Evolutionary conservation across 257 asterid species (phyloP).

Genomic region (Lithospermum erythrorhizon): DNA sequence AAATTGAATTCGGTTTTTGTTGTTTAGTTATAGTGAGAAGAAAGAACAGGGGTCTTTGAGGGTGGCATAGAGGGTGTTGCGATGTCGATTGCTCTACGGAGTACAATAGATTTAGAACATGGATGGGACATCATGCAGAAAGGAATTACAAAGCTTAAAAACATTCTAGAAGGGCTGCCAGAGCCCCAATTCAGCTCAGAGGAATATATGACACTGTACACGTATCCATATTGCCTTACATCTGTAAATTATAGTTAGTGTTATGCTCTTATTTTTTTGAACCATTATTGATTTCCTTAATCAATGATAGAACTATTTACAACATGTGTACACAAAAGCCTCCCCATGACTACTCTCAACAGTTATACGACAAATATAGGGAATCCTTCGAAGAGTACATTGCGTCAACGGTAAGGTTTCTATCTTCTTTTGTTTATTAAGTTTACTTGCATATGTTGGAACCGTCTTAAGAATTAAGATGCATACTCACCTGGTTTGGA

Average conservation of each 20-base stretch:
- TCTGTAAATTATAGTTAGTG: background rate
- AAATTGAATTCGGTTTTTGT: too few species aligned
- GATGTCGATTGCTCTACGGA: slow-evolving; percentile 66
- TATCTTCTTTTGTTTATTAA: background rate
- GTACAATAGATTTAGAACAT: slow-evolving; percentile 67
- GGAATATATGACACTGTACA: slow-evolving; percentile 89
- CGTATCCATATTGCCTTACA: slow-evolving; percentile 36
- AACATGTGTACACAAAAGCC: slow-evolving; percentile 99
- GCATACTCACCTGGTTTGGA: background rate
- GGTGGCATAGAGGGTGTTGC: slow-evolving; percentile 10
- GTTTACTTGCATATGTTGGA: background rate
- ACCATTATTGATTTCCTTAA: slow-evolving; percentile 12
- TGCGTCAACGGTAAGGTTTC: slow-evolving; percentile 48
- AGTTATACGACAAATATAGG: slow-evolving; percentile 74
- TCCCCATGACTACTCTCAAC: slow-evolving; percentile 96
- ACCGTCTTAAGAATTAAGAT: background rate
- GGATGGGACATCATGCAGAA: slow-evolving; percentile 94
- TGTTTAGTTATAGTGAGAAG: background rate
- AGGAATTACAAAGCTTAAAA: slow-evolving; percentile 78
- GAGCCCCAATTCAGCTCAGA: slow-evolving; percentile 90
- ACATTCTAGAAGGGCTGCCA: slow-evolving; percentile 75
- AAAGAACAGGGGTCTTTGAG: background rate
- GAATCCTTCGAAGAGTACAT: slow-evolving; percentile 84
- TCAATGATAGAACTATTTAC: slow-evolving; percentile 62
- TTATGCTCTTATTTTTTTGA: background rate